Evolutionary conservation across 495 filamentous ascomycete species (phyloP), one percentile per base, ranked within the genome.

Genomic region (Trichoderma orchidacearum): DNA sequence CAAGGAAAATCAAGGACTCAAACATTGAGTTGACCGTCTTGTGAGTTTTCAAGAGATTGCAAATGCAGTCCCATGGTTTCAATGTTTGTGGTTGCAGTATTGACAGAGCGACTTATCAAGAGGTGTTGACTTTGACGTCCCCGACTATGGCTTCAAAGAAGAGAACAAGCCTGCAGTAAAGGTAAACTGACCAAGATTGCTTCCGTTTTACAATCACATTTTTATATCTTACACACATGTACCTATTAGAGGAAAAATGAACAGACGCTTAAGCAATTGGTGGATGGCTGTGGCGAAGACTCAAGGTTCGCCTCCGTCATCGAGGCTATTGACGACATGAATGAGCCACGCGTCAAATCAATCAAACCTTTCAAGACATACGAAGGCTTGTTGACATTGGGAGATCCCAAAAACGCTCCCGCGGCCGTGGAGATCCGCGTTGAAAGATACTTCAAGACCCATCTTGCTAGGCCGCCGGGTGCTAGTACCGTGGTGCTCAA

Each of bases 61-160:
- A 27, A 13, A 17, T 11, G 11, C 32, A 3, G 81, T 77, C 30
- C 32, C 30, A 35, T n/a, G 17, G 31, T 13, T 23, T 9, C 8
- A 17, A 21, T 15, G n/a, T 17, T 17, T 18, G 36, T 13, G 27
- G 15, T 15, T 35, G 12, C 2, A 3, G 17, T 57, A 13, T 59
- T 59, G 53, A 58, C 54, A 1, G 35, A n/a, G n/a, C n/a, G n/a
- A n/a, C n/a, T 55, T 35, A 9, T 13, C 34, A 48, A 95, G 90
- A 54, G 93, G 93, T 6, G 79, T 91, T 27, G 93, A 99, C 69
- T 97, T 97, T 66, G 90, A 99, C 61, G 94, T 96, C 71, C 64
- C 82, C 3, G 90, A 95, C 30, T 96, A 83, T 63, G 90, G 91
- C 28, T 85, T 88, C 63, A 94, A 92, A 67, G 92, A 99, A 73